Evolutionary conservation across 768 basidiomycete species (phyloP), one percentile per base, ranked within the genome.

Genomic region (Trichaptum fuscoviolaceum): DNA sequence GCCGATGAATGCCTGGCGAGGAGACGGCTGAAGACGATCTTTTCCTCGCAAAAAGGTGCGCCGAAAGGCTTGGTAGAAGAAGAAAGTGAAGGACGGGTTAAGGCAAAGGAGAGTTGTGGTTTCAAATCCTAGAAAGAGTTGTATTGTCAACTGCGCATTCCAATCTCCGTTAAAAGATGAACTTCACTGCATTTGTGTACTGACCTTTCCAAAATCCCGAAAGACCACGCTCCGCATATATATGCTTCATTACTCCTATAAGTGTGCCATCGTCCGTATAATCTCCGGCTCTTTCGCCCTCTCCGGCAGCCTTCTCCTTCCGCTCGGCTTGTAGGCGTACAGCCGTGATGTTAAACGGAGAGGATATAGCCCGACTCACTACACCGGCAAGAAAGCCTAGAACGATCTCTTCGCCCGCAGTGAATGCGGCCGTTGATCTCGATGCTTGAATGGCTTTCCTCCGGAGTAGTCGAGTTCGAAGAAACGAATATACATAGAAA

Each of bases 331-430:
- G 87, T 23, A 86, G 77, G 27, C 80, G 79, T 1, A 87, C 79
- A 1, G 87, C 85, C 58, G 88, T 75, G 57, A 87, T 81, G 66
- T 81, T 84, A 17, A 88, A 75, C 0, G 87, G 87, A 7, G 82
- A 84, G 0, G 85, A 82, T 17, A 86, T 74, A 0, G 81, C 82
- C 25, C 85, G 80, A 57, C 84, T 85, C 0, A 82, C 79, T 15
- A 87, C 79, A 25, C 87, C 86, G 0, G 87, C 83, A 5, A 85
- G 61, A 68, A 84, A 87, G 15, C 87, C 87, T 0, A 87, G 75
- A 0, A 80, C 69, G 1, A 89, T 72, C 67, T 88, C 87, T 61
- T 87, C 81, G 9, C 78, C 63, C 23, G 23, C 73, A 67, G 2
- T 77, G 66, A 0, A 78, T 67, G 2, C 59, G 24, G 24, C 23